Percentiles rank a stretch among this genome's conserved stretches.
phyloP scores from a whole-genome alignment of 1,284 basidiomycete species.

The Trametes sp. region DNA sequence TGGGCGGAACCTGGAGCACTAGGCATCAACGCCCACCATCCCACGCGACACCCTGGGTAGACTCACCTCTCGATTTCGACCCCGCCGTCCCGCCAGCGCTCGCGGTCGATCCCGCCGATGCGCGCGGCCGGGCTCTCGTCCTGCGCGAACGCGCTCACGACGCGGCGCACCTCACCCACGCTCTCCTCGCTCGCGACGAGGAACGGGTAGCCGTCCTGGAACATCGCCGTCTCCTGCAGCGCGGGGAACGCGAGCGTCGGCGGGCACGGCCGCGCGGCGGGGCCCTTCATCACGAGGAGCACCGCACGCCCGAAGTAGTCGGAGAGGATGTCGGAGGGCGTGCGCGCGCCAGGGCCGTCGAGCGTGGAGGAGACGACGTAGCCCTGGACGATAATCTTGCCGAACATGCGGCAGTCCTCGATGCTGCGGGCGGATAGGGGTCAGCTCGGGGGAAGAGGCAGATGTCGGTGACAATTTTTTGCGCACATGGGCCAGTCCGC shows the following conservation, averaged over 20 bases:
- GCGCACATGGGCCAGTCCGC: slow-evolving; percentile 63
- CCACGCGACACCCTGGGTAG: no score
- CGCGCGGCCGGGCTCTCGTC: slow-evolving; percentile 25
- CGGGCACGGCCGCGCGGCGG: slow-evolving; percentile 55
- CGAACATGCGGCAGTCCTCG: slow-evolving; percentile 60
- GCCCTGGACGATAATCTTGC: slow-evolving; percentile 59
- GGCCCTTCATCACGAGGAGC: slow-evolving; percentile 72
- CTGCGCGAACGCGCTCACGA: slow-evolving; percentile 50
- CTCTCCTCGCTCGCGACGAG: slow-evolving; percentile 73
- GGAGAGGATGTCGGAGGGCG: slow-evolving; percentile 62
- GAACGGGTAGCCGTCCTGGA: slow-evolving; percentile 78
- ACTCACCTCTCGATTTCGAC: slow-evolving; percentile 68
- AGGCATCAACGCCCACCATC: no score
- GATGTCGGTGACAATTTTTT: not conserved
- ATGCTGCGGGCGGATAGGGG: slow-evolving; percentile 47
- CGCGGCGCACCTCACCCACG: slow-evolving; percentile 51
- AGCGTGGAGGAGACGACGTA: slow-evolving; percentile 60
- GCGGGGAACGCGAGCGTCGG: slow-evolving; percentile 63
- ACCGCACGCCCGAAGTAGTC: slow-evolving; percentile 66
- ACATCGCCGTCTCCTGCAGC: slow-evolving; percentile 61
- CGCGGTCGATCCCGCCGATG: slow-evolving; percentile 58
- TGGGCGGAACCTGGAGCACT: slow-evolving; percentile 64
- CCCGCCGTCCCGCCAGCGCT: slow-evolving; percentile 61
- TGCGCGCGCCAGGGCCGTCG: slow-evolving; percentile 36
- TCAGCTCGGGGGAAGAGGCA: not conserved